Base-by-base conservation (phyloP, 805 yeast genomes). In the Isabelozyma pseudorhagii region DNA sequence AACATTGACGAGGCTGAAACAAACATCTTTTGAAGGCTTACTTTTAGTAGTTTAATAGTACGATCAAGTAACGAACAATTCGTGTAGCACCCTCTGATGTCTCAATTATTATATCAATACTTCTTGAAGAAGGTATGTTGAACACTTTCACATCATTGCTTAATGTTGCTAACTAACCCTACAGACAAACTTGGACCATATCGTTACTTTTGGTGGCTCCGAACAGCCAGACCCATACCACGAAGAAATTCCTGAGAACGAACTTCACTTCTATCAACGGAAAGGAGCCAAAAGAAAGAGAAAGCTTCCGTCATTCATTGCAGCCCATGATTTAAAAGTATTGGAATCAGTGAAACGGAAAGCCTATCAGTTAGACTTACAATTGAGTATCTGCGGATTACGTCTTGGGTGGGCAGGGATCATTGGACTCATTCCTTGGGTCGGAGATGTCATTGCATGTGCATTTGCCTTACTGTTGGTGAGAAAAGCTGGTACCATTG, bases 391-490 rank as follows among this genome's bases (percentile, higher is more conserved):
- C 13, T 71, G 77, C 54, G 78, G 78, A 4, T 45, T 67, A 3
- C 57, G 77, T 40, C 46, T 72, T 8, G 78, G 78, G 4, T 72
- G 76, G 77, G 73, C 77, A 0, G 77, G 73, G 1, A 47, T 73
- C 29, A 67, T 73, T 45, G 77, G 77, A 6, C 56, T 73, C 11
- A 54, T 73, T 46, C 78, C 78, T 1, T 70, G 75, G 75, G 53
- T 72, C 27, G 78, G 78, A 3, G 73, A 71, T 50, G 28, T 63
- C 11, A 59, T 73, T 45, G 64, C 67, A 4, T 46, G 56, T 8
- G 54, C 38, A n/a, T 57, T 71, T 15, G 73, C 76, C 1, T 46
- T 68, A 43, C 64, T 58, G 42, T 21, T 73, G 15, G 55, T 72
- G 13, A 52, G 50, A 14, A 68, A 61, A 44, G 76, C 78, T 1